Conservation (phyloP, 78 protist genomes). For the Trichosphaerium sp. region DNA sequence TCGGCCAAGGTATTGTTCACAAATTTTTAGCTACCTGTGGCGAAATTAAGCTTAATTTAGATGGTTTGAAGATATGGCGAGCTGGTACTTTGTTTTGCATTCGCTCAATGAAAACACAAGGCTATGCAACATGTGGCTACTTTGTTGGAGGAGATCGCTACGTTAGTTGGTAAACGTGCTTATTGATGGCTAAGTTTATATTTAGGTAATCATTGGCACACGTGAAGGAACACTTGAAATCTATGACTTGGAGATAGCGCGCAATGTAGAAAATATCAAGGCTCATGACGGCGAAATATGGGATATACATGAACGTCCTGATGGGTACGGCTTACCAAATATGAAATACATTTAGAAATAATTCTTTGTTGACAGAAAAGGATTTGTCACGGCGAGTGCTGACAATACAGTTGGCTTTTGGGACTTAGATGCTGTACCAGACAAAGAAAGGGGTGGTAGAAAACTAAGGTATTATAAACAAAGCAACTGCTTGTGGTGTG, state of each 20-base stretch:
- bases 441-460: neutral
- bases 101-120: constrained; percentile 53
- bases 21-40: too few relatives aligned
- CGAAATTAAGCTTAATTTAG: too few relatives aligned
- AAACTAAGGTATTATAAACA: neutral
- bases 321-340: neutral
- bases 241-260: constrained; percentile 58
- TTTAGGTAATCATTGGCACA: constrained; percentile 76
- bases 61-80: constrained; percentile 61
- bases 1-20: too few relatives aligned
- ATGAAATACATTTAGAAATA: neutral
- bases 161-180: too few relatives aligned
- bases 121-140: constrained; percentile 55
- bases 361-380: constrained; percentile 52
- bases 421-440: constrained; percentile 69
- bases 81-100: constrained; percentile 28
- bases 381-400: constrained; percentile 67
- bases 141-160: constrained; percentile 79
- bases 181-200: too few relatives aligned
- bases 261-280: neutral
- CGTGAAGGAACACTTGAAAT: constrained; percentile 73
- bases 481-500: neutral
- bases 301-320: constrained; percentile 27
- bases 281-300: constrained; percentile 75
- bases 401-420: constrained; percentile 83